Percentiles rank a stretch among this genome's conserved stretches.
These are phyloP conservation scores for Pontederia crassipes DNA, from an alignment of 176 grass and related monocot genomes.

Conservation along the genomic window DNA sequence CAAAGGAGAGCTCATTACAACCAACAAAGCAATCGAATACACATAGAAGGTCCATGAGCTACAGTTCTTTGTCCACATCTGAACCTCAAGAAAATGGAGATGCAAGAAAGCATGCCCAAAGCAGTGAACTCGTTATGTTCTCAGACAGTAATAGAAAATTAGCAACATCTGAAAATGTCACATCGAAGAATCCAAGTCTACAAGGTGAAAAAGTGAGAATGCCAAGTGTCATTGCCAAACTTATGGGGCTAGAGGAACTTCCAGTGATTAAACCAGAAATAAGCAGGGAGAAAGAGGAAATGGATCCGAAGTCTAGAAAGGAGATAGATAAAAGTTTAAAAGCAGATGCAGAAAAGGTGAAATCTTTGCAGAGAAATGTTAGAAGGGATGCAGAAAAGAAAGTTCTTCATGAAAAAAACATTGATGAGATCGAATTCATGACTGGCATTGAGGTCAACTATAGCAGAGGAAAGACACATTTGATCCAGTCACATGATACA, in stretches of 20 bases:
- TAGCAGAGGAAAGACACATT: neutral
- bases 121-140: neutral
- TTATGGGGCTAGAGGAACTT: slow-evolving; percentile 87
- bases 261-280: slow-evolving; percentile 26
- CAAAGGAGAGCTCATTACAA: slow-evolving; percentile 14
- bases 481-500: neutral
- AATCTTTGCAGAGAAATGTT: slow-evolving; percentile 20
- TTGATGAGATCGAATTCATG: neutral
- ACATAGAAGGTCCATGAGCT: slow-evolving; percentile 28
- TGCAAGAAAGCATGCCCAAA: neutral
- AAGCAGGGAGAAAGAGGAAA: slow-evolving; percentile 28
- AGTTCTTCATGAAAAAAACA: neutral
- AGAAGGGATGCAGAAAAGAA: slow-evolving; percentile 4
- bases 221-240: slow-evolving; percentile 70
- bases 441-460: neutral
- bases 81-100: slow-evolving; percentile 3
- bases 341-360: slow-evolving; percentile 11
- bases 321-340: slow-evolving; percentile 13
- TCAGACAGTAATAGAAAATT: slow-evolving; percentile 1
- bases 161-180: slow-evolving; percentile 6
- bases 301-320: slow-evolving; percentile 38
- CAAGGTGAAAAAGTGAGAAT: slow-evolving; percentile 50
- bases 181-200: slow-evolving; percentile 13
- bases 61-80: slow-evolving; percentile 12
- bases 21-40: slow-evolving; percentile 35